These are phyloP conservation scores for Hymenochaete sp. DNA, from an alignment of 1,284 basidiomycete genomes.

Conservation along the genomic window DNA sequence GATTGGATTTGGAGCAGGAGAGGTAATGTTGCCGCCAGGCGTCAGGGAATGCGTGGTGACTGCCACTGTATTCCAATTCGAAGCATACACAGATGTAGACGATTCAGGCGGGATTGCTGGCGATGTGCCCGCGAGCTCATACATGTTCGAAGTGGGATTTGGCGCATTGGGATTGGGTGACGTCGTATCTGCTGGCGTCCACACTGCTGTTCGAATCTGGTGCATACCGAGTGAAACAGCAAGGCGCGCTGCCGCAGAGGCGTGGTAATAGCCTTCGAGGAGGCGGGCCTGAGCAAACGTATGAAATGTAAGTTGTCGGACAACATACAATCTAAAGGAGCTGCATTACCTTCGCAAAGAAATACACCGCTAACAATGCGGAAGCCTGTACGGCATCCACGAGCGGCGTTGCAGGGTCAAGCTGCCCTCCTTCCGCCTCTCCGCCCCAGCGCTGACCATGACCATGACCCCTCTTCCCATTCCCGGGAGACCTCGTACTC, in stretches of 20 bases:
- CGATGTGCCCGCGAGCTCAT: no score
- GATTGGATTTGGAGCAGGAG: background rate
- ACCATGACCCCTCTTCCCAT: no score
- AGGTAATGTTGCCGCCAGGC: conserved; percentile 5
- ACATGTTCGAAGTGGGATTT: no score
- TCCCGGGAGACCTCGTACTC: no score
- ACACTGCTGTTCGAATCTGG: conserved; percentile 34
- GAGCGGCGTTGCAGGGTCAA: conserved; percentile 28
- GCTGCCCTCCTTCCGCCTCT: background rate
- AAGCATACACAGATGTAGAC: background rate
- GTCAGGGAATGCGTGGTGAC: conserved; percentile 13
- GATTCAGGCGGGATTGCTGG: background rate
- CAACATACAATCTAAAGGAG: no score
- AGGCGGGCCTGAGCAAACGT: conserved; percentile 45
- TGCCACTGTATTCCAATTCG: no score
- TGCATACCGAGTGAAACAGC: conserved; percentile 47
- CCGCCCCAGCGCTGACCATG: no score
- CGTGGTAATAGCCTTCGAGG: conserved; percentile 53
- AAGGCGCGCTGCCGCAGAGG: conserved; percentile 48
- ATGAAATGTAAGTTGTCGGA: no score
- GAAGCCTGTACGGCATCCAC: conserved; percentile 52
- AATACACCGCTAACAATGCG: conserved; percentile 49
- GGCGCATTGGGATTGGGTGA: background rate
- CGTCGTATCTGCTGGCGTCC: conserved; percentile 19
- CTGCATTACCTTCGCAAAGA: no score